phyloP scores from a whole-genome alignment of 345 rosid genomes.

The Firmiana major region DNA sequence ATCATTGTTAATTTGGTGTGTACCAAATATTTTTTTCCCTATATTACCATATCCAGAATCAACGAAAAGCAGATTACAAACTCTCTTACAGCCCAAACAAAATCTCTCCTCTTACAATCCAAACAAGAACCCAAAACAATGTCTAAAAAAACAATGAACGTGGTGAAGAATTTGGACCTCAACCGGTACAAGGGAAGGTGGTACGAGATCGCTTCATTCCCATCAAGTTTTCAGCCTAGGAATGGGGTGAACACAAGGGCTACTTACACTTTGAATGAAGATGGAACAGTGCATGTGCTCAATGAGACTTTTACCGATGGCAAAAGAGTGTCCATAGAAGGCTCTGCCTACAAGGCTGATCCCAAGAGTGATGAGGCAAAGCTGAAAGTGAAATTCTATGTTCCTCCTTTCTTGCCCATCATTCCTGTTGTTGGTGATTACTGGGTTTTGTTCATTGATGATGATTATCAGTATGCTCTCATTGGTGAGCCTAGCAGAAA shows the following conservation, averaged over 20 bases:
- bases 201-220: conserved; percentile 92
- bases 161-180: conserved; percentile 64
- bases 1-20: background rate
- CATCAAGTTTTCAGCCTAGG: conserved; percentile 73
- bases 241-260: conserved; percentile 76
- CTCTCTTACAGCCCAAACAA: background rate
- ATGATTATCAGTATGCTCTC: conserved; percentile 59
- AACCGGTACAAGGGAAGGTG: conserved; percentile 84
- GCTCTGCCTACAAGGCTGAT: conserved; percentile 70
- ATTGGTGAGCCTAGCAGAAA: conserved; percentile 72
- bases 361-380: conserved; percentile 81
- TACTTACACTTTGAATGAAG: conserved; percentile 64
- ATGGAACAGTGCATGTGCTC: conserved; percentile 70
- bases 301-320: conserved; percentile 85
- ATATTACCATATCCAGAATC: conserved; percentile 13
- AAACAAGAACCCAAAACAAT: conserved; percentile 14
- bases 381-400: conserved; percentile 82
- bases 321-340: conserved; percentile 61
- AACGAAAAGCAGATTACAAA: background rate
- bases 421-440: conserved; percentile 76
- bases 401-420: conserved; percentile 84
- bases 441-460: conserved; percentile 76
- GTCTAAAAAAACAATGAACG: conserved; percentile 62
- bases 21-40: conserved; percentile 11
- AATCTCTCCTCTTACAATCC: background rate